These are phyloP conservation scores for Chrysochromulina parva DNA, from an alignment of 78 protist species.

Conservation along the genomic window DNA sequence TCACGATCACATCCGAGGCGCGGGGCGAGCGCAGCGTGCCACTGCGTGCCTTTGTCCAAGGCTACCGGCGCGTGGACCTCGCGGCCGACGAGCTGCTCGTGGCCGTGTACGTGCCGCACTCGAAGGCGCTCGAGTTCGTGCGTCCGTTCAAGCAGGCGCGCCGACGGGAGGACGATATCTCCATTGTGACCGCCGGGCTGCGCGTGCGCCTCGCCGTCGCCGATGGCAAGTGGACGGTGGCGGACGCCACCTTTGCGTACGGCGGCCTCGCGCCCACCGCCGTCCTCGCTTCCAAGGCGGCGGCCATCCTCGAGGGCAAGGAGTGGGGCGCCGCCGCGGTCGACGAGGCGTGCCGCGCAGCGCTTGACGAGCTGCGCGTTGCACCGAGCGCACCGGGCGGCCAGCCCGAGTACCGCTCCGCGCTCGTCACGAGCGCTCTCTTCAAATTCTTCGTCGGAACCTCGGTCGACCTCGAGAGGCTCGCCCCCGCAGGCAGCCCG, in stretches of 20 bases:
- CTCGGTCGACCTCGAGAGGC: not conserved
- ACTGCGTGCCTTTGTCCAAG: conserved; percentile 12
- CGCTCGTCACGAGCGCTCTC: conserved; percentile 71
- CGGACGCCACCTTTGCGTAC: conserved; percentile 33
- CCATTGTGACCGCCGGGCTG: conserved; percentile 78
- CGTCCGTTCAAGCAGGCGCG: conserved; percentile 76
- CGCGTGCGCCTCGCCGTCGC: conserved; percentile 55
- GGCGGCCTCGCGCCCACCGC: conserved; percentile 66
- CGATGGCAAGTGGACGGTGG: not conserved
- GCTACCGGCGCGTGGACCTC: not conserved
- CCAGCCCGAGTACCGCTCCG: conserved; percentile 73
- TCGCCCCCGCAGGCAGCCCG: not conserved
- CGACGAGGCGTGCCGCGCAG: not conserved
- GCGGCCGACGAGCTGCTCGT: conserved; percentile 62
- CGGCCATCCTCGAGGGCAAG: not conserved
- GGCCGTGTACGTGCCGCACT: conserved; percentile 27
- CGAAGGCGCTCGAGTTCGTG: conserved; percentile 48
- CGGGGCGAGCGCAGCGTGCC: conserved; percentile 21
- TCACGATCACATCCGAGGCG: not conserved
- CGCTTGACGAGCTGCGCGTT: not conserved
- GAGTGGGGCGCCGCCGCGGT: not conserved
- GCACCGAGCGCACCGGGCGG: conserved; percentile 76
- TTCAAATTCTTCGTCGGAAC: conserved; percentile 73
- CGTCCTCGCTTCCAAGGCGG: conserved; percentile 25
- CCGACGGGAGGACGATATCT: conserved; percentile 89